Conservation (phyloP, 2,329 filamentous ascomycete species). For the Pseudogymnoascus sp. region DNA sequence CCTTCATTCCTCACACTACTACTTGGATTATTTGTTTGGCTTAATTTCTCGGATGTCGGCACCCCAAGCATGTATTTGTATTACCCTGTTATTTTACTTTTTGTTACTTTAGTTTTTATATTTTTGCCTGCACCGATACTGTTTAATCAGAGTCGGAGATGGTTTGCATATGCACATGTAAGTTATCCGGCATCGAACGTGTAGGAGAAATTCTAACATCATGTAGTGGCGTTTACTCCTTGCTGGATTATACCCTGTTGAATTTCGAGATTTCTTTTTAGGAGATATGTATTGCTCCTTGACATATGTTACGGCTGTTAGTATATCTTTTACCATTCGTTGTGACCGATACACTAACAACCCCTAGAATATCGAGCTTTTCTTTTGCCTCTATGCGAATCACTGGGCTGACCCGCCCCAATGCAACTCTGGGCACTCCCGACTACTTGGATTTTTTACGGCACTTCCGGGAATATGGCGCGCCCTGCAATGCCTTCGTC, state of each 20-base stretch:
- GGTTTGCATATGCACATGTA: slow-evolving; percentile 86
- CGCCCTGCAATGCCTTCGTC: slow-evolving; percentile 79
- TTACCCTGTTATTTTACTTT: slow-evolving; percentile 75
- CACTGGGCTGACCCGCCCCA: slow-evolving; percentile 62
- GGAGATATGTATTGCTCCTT: slow-evolving; percentile 97
- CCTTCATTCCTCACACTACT: slow-evolving; percentile 75
- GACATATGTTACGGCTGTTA: slow-evolving; percentile 78
- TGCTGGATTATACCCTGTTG: slow-evolving; percentile 83
- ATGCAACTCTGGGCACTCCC: slow-evolving; percentile 82
- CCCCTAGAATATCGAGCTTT: slow-evolving; percentile 72
- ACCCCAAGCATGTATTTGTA: slow-evolving; percentile 65
- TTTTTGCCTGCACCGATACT: slow-evolving; percentile 68
- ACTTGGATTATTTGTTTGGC: slow-evolving; percentile 73
- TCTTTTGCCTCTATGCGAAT: slow-evolving; percentile 87
- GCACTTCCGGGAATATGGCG: slow-evolving; percentile 84
- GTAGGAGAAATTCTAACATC: slow-evolving; percentile 22
- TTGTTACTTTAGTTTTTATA: slow-evolving; percentile 56
- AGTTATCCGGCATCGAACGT: slow-evolving; percentile 28
- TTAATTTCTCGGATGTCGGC: slow-evolving; percentile 73
- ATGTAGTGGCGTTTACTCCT: slow-evolving; percentile 71
- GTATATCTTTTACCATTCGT: slow-evolving; percentile 28
- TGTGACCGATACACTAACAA: slow-evolving; percentile 17
- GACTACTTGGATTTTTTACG: slow-evolving; percentile 76
- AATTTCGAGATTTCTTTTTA: slow-evolving; percentile 95
- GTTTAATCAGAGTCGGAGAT: slow-evolving; percentile 68